Evolutionary conservation across 202 grass and related monocot genomes (phyloP).

Genomic region (Musa balbisiana): DNA sequence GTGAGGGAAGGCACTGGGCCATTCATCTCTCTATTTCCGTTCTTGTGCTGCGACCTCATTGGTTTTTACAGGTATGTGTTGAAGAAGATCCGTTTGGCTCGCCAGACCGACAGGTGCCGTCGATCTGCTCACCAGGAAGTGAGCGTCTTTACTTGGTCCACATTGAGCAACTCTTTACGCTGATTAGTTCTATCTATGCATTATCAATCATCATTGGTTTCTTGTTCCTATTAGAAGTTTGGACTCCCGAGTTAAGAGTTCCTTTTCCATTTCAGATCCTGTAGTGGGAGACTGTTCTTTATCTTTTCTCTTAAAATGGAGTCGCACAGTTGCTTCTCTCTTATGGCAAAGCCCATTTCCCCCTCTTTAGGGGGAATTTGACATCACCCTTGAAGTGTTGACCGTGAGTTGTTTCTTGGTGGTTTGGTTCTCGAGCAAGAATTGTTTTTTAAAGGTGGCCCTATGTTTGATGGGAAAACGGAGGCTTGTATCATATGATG

Average conservation of each 20-base stretch:
- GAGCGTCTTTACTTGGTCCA: background rate
- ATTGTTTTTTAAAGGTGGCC: background rate
- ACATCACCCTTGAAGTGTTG: background rate
- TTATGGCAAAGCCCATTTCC: too few relatives aligned
- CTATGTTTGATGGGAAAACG: background rate
- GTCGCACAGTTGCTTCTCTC: too few relatives aligned
- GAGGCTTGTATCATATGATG: background rate
- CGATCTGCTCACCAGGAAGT: conserved; percentile 92
- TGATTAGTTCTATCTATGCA: background rate
- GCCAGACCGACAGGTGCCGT: conserved; percentile 65
- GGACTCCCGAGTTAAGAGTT: too few relatives aligned
- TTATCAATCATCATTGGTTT: background rate
- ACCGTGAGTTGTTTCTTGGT: background rate
- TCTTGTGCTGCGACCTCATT: conserved; percentile 16
- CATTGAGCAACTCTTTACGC: background rate
- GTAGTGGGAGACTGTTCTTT: too few relatives aligned
- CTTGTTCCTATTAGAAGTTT: too few relatives aligned
- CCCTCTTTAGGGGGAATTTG: too few relatives aligned
- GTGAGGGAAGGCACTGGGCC: conserved; percentile 27
- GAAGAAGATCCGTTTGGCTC: conserved; percentile 93
- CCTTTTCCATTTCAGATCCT: too few relatives aligned
- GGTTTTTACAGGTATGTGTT: conserved; percentile 64
- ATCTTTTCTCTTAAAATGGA: too few relatives aligned
- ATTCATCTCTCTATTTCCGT: background rate
- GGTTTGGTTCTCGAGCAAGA: background rate